Base-by-base conservation (phyloP, 1,284 basidiomycete genomes). In the Microbotryum saponariae region DNA sequence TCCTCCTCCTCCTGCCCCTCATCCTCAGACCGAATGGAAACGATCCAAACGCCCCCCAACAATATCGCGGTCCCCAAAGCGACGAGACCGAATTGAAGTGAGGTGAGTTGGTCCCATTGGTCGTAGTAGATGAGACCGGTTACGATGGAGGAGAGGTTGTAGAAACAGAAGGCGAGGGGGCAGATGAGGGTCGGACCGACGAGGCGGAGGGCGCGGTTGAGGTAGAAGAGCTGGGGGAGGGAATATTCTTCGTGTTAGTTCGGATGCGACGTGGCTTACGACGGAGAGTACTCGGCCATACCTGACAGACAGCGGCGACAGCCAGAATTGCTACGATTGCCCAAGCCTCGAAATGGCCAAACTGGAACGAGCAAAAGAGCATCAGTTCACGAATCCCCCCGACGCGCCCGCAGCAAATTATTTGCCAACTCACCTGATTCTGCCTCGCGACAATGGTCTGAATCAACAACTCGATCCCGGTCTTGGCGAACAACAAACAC, bases 81-180 rank as follows among this genome's bases (percentile, higher is more conserved):
- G 55, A 97, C 89, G 29, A 94, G 81, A 6, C 78, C 73, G 31
- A 94, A 80, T 73, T 92, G 84, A 44, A 83, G 74, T 2, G 82
- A 78, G 0, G 84, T 78, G 49, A 97, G 83, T 23, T 85, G 79
- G 18, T 84, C 82, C 70, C 93, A 83, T 74, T 97, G 91, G 75
- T 94, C 81, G 75, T 91, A 97, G 75, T 94, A 97, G 54, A 96
- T 62, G 37, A 72, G 50, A 33, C 73, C 69, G 12, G 62, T 67
- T 53, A 91, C 81, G 73, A 94, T 93, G 16, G 89, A 91, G 6
- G 90, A 90, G 9, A 93, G 77, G 72, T 96, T 97, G 78, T 96
- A 97, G 75, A 92, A 91, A 76, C 91, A 96, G 76, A 97, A 97
- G 2, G 92, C 91, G 70, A 92, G 82, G 29, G 93, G 93, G 75